Percentiles rank a stretch among this genome's conserved stretches.
Evolutionary conservation across 179 eudicot genomes (phyloP).

Genomic region (Spinacia oleracea): DNA sequence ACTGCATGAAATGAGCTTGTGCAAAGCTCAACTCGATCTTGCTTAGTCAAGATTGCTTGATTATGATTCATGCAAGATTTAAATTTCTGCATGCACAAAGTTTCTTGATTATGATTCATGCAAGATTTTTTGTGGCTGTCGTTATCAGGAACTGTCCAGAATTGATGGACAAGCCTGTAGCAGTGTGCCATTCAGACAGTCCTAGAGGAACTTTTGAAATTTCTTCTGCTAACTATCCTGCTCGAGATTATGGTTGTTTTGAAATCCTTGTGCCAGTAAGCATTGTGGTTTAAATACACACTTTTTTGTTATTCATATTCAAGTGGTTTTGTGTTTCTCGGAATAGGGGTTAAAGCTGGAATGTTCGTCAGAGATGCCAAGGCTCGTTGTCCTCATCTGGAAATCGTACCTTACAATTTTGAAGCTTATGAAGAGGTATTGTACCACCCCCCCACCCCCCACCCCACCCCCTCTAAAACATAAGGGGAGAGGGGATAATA

Average conservation of each 20-base stretch:
- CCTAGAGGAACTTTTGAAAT: conserved; percentile 96
- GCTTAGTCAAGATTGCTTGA: no score
- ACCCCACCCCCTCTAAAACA: background rate
- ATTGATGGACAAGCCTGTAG: conserved; percentile 78
- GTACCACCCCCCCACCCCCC: background rate
- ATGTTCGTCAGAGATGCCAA: conserved; percentile 96
- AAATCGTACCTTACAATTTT: conserved; percentile 82
- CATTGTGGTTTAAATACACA: conserved; percentile 3
- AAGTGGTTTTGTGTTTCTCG: conserved; percentile 4
- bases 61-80: no score
- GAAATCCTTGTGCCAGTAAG: conserved; percentile 8
- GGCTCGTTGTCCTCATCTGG: conserved; percentile 87
- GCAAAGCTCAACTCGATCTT: no score
- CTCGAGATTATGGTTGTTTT: conserved; percentile 77
- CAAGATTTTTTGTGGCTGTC: conserved; percentile 94
- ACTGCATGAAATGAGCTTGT: no score
- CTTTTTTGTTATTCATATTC: background rate
- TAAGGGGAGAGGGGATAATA: background rate
- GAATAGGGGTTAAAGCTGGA: conserved; percentile 84
- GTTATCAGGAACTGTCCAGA: conserved; percentile 75
- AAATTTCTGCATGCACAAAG: no score
- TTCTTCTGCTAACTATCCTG: conserved; percentile 93
- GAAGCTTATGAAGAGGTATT: conserved; percentile 90
- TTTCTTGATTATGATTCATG: no score
- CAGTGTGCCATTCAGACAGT: conserved; percentile 96